Evolutionary conservation across 306 rosid species (phyloP), one percentile per base, ranked within the genome.

Genomic region (Acacia acuminata): DNA sequence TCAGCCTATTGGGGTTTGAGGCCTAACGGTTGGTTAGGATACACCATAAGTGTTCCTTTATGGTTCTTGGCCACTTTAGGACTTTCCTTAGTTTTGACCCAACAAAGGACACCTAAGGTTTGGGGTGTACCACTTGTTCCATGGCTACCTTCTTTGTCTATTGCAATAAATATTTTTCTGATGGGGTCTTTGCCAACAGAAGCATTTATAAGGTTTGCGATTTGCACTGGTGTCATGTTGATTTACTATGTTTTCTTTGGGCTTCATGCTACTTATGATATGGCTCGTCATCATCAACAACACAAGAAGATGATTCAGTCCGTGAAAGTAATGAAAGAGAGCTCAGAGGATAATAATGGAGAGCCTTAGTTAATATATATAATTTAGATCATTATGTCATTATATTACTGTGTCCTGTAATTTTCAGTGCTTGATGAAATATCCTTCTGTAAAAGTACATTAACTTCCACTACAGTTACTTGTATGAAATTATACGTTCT

Each of bases 101-200:
- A 88, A 75, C 92, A 90, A 83, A 90, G 94, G 82, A 71, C 51
- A 22, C 94, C 98, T 7, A 94, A 64, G 66, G 89, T 92, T 78
- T 94, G 97, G 98, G 98, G 92, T 0, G 98, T 94, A 58, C 98
- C 97, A 3, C 91, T 92, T 71, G 97, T 94, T 10, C 98, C 98
- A 27, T 92, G 98, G 97, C 43, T 94, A 24, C 98, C 98, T 27
- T 90, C 93, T 79, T 67, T 90, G 83, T 94, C 98, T 42, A 90
- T 94, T 64, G 98, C 91, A 10, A 88, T 81, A 13, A 94, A 92
- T 84, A 13, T 90, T 4, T 92, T 94, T 71, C 97, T 94, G 17
- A 92, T 92, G 96, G 98, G 97, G 47, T 90, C 94, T 75, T 67
- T 94, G 79, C 84, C 47, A 22, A 45, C 56, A 20, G 12, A 75